Conservation (phyloP, 345 rosid genomes). For the Pugionium dolabratum region DNA sequence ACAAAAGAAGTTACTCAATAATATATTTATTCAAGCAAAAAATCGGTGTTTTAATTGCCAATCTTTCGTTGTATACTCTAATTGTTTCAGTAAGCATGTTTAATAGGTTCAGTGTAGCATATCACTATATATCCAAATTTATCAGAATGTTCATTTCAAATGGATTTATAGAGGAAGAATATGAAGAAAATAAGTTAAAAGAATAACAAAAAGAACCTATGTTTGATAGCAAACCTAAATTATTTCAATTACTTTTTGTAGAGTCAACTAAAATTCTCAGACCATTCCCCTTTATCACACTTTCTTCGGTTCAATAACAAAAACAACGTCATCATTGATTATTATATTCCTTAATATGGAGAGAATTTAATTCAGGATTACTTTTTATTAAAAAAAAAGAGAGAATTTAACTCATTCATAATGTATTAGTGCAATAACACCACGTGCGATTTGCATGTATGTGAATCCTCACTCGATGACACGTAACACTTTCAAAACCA, state of each 20-base stretch:
- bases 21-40: no score
- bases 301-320: not conserved
- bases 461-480: constrained; percentile 30
- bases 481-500: constrained; percentile 16
- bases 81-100: no score
- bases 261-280: constrained; percentile 36
- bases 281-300: constrained; percentile 17
- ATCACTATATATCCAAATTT: no score
- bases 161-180: no score
- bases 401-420: not conserved
- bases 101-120: no score
- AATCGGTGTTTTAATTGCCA: no score
- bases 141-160: no score
- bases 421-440: not conserved
- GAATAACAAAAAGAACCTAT: not conserved
- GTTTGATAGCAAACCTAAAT: constrained; percentile 25
- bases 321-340: not conserved
- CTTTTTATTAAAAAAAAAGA: not conserved
- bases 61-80: no score
- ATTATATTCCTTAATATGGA: not conserved
- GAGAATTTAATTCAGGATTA: no score
- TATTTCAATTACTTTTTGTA: constrained; percentile 14
- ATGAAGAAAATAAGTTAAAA: no score
- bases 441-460: constrained; percentile 34
- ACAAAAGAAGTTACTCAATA: no score